These are phyloP conservation scores for Fusarium gaditjirri DNA, from an alignment of 2,329 filamentous ascomycete genomes.

Conservation along the genomic window DNA sequence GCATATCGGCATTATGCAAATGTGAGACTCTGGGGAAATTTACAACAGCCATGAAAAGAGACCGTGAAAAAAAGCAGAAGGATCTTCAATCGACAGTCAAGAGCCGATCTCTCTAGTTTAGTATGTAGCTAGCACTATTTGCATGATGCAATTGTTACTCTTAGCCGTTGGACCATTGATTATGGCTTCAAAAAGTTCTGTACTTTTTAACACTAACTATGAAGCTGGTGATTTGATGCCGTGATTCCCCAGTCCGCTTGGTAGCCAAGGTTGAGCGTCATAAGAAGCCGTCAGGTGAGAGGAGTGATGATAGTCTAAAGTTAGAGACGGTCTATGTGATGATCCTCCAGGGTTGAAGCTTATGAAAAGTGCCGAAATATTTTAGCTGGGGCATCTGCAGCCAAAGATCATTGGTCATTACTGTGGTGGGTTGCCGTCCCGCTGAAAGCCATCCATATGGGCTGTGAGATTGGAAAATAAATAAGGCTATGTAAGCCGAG, in stretches of 20 bases:
- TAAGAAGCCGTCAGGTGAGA: background rate
- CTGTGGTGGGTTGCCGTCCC: rapidly evolving
- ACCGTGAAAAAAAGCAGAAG: background rate
- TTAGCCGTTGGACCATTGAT: background rate
- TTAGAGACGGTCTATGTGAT: background rate
- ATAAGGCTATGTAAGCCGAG: background rate
- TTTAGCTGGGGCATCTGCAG: background rate
- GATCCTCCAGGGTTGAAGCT: background rate
- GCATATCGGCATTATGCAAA: background rate
- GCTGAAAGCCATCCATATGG: rapidly evolving
- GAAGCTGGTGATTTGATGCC: background rate
- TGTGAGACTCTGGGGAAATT: background rate
- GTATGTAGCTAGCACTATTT: background rate
- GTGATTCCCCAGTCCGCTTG: no score
- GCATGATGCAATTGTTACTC: background rate
- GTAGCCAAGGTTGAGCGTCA: background rate
- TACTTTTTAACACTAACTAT: background rate
- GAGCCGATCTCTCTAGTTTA: background rate
- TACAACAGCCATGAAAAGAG: background rate
- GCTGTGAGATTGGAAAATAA: rapidly evolving
- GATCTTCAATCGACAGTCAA: background rate
- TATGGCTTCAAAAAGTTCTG: background rate
- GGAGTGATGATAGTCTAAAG: background rate
- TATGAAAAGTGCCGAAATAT: background rate
- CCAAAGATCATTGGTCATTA: background rate